Conservation (phyloP, 2,329 filamentous ascomycete genomes). For the Paraconiothyrium brasiliense region DNA sequence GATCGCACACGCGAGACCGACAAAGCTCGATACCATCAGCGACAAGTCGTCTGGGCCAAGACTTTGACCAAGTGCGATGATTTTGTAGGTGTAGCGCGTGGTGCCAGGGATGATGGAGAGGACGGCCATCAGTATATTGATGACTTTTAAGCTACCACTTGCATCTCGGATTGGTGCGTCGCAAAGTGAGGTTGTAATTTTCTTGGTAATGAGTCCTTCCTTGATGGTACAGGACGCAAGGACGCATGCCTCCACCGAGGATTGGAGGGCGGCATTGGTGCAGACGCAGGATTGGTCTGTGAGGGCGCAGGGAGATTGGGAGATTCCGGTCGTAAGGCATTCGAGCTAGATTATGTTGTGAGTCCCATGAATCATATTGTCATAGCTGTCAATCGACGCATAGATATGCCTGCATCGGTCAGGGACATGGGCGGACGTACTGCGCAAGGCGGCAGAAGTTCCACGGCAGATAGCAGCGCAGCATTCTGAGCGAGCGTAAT, state of each 20-base stretch:
- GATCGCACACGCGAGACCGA: slow-evolving; percentile 17
- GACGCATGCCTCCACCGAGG: background rate
- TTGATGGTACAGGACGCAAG: background rate
- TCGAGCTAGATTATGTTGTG: background rate
- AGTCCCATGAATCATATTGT: background rate
- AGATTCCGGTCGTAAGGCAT: background rate
- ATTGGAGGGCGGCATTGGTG: background rate
- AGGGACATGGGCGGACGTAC: no score
- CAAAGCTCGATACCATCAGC: slow-evolving; percentile 13
- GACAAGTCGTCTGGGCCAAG: slow-evolving; percentile 52
- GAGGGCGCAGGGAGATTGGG: background rate
- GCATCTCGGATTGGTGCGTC: slow-evolving; percentile 50
- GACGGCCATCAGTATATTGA: slow-evolving; percentile 46
- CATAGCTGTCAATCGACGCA: no score
- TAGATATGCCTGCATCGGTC: no score
- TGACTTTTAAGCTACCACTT: slow-evolving; percentile 38
- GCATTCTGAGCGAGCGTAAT: no score
- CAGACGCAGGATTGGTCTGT: background rate
- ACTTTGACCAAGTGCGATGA: slow-evolving; percentile 41
- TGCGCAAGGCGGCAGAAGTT: no score
- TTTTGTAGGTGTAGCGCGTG: slow-evolving; percentile 50
- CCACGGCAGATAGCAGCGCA: no score
- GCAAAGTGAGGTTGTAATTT: slow-evolving; percentile 52
- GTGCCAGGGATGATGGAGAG: slow-evolving; percentile 46
- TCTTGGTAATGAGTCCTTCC: slow-evolving; percentile 43